phyloP scores from a whole-genome alignment of 2,329 filamentous ascomycete species.

The Cladobotryum mycophilum region DNA sequence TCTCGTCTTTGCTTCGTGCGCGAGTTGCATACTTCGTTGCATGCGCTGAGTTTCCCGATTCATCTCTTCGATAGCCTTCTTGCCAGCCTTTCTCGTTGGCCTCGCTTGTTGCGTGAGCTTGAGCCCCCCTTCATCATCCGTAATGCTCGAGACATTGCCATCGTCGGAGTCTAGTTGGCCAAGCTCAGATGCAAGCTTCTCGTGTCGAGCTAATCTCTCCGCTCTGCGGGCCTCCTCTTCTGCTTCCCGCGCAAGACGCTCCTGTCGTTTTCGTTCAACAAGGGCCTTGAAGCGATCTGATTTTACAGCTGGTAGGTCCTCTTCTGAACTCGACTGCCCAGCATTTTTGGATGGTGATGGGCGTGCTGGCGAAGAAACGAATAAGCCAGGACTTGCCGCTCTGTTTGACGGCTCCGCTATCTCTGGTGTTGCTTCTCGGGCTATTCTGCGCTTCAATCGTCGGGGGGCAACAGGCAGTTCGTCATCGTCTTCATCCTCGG shows the following conservation, averaged over 20 bases:
- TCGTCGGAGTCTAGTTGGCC: conserved; percentile 30
- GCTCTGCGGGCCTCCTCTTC: conserved; percentile 44
- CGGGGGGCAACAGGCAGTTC: conserved; percentile 36
- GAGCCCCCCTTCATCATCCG: conserved; percentile 56
- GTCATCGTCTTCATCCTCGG: conserved; percentile 33
- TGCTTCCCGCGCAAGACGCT: conserved; percentile 62
- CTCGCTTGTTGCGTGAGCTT: conserved; percentile 63
- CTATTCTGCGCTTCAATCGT: conserved; percentile 32
- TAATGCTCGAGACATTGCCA: conserved; percentile 45
- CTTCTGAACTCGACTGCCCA: conserved; percentile 38
- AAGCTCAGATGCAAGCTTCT: conserved; percentile 29
- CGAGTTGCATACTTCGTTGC: conserved; percentile 81
- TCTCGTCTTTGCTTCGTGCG: conserved; percentile 82
- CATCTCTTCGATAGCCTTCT: conserved; percentile 93
- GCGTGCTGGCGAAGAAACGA: conserved; percentile 46
- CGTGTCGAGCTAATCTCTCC: conserved; percentile 34
- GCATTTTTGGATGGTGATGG: conserved; percentile 24
- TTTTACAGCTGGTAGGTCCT: conserved; percentile 40
- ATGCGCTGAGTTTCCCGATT: conserved; percentile 89
- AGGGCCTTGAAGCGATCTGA: conserved; percentile 64
- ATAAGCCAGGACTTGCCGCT: conserved; percentile 41
- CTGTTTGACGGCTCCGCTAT: conserved; percentile 15
- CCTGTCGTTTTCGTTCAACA: conserved; percentile 65
- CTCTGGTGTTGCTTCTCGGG: conserved; percentile 27
- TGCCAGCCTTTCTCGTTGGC: conserved; percentile 79